Evolutionary conservation across 495 filamentous ascomycete species (phyloP), one percentile per base, ranked within the genome.

Genomic region (Delitschia confertaspora): DNA sequence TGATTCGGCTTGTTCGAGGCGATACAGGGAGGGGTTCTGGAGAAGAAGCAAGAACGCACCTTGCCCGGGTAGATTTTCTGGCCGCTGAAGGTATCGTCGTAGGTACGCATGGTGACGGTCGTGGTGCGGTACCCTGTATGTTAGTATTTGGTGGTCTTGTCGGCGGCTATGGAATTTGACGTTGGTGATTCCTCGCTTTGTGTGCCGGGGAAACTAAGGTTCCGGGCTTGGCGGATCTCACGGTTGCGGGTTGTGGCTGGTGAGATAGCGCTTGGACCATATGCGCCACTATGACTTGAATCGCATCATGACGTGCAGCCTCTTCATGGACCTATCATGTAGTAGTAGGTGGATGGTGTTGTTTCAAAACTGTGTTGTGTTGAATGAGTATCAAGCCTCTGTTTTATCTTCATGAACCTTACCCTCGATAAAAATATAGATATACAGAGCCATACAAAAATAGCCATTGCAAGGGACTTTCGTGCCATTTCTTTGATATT

Each of bases 61-160:
- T 94, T 95, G 70, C 88, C 88, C 63, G 88, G 88, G 79, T 94
- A 95, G 73, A 95, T 94, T 79, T 83, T 88, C 77, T 88, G 80
- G 67, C 88, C 88, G 73, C 81, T 86, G 82, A 95, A 95, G 63
- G 81, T 78, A 72, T 95, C 88, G 76, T 94, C 87, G 87, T 93
- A 95, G 71, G 86, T 93, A 76, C 85, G 82, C 86, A 93, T 93
- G 67, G 70, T 85, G 80, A 73, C 71, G 74, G 74, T 65, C 45
- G 13, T 56, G 54, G 33, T 42, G 53, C 56, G 29, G 42, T 59
- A 59, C 52, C 57, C 45, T 34, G 20, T 21, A 38, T 44, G 45
- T 55, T 49, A 49, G 47, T 59, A 19, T 46, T 43, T 33, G 46
- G 19, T 37, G 38, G 55, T 44, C 48, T 56, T 34, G 56, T 59